A percentile compares a stretch with the other conserved stretches of the same genome.
phyloP scores from a whole-genome alignment of 1,139 yeast species.

The Hansenula sp. region DNA sequence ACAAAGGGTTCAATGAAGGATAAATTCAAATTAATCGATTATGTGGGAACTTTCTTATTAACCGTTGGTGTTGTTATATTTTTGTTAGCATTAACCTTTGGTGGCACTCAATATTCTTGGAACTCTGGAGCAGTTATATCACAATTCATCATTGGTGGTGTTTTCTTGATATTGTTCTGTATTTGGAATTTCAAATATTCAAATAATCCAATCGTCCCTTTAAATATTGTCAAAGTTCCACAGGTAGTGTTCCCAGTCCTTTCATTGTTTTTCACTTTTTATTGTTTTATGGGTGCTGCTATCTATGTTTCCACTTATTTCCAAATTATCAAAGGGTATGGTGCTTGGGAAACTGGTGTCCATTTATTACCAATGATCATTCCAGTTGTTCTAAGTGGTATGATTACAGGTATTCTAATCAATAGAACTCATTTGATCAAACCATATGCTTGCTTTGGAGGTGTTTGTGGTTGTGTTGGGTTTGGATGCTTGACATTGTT shows the following conservation, averaged over 20 bases:
- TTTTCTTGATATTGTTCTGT: slow-evolving; percentile 34
- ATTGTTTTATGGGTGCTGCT: slow-evolving; percentile 39
- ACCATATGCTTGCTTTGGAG: slow-evolving; percentile 40
- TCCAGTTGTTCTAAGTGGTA: slow-evolving; percentile 44
- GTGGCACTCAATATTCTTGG: slow-evolving; percentile 46
- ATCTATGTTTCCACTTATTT: slow-evolving; percentile 52
- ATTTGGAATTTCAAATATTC: slow-evolving; percentile 48
- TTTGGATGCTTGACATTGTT: slow-evolving; percentile 44
- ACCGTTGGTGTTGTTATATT: slow-evolving; percentile 40
- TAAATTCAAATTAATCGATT: slow-evolving; percentile 45
- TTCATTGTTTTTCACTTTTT: slow-evolving; percentile 37
- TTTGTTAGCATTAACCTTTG: slow-evolving; percentile 50
- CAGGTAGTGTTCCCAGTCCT: slow-evolving; percentile 30
- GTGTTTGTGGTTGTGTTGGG: slow-evolving; percentile 44
- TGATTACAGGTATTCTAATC: slow-evolving; percentile 41
- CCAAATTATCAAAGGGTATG: slow-evolving; percentile 33
- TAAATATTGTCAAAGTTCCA: slow-evolving; percentile 30
- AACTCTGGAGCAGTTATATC: slow-evolving; percentile 52
- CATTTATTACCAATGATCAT: slow-evolving; percentile 51
- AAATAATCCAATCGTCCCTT: slow-evolving; percentile 43
- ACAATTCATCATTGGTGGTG: slow-evolving; percentile 52
- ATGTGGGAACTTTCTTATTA: slow-evolving; percentile 41
- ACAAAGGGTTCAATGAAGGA: slow-evolving; percentile 37
- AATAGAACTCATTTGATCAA: slow-evolving; percentile 44
- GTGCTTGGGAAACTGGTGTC: slow-evolving; percentile 55